Evolutionary conservation across 1,284 basidiomycete species (phyloP), one percentile per base, ranked within the genome.

Genomic region (Microbotryum silenes-acaulis): DNA sequence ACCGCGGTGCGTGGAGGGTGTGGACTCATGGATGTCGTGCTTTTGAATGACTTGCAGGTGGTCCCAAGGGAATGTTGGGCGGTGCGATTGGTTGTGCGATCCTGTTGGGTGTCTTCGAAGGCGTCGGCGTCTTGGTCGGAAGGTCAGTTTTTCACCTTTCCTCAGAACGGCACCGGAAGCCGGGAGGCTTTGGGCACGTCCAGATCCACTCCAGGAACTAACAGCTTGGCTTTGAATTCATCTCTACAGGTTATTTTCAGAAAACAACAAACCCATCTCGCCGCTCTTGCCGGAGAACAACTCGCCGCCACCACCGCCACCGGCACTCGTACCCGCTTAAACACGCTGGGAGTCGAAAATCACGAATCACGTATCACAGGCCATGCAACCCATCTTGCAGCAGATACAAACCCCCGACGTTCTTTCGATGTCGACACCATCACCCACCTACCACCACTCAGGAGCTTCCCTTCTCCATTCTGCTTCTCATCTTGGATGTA

Each of bases 71-170:
- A 44, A 91, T 91, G 20, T 79, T 97, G 52, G 87, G 88, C 18
- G 91, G 88, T 25, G 94, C 94, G 10, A 83, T 99, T 60, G 91
- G 91, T 54, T 97, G 94, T 75, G 96, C 92, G 76, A 93, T 99
- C 68, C 80, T 99, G 25, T 82, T 99, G 21, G 94, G 94, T 55
- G 70, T 70, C 20, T 63, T 94, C 72, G 91, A 93, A 75, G 93
- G 94, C 73, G 89, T 94, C 9, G 91, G 91, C 70, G 90, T 93
- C 6, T 79, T 96, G 21, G 78, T 94, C 64, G 85, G 85, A 59
- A 81, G 90, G 62, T 18, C 23, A 4, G 8, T 7, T 12, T 6
- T 20, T 33, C 23, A 31, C 8, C 31, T 9, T 27, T 18, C 3
- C 12, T 18, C 25, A 31, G 31, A 16, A 16, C 12, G 10, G 12